Base-by-base conservation (phyloP, 805 yeast genomes). In the Tetrapisispora namnaoensis region DNA sequence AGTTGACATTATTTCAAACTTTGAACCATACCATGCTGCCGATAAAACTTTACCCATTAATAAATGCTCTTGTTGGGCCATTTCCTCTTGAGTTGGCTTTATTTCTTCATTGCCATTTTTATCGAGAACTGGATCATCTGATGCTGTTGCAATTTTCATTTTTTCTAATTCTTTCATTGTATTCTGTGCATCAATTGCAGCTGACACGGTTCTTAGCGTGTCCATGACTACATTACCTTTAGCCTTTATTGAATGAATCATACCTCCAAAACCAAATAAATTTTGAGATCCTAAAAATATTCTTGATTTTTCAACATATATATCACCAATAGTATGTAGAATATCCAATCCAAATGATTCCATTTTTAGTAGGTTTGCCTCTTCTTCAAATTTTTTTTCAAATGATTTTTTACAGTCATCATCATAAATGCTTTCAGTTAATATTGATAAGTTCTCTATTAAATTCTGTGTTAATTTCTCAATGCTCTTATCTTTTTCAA, bases 271-370 rank as follows among this genome's bases (percentile, higher is more conserved):
- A 1, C 86, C 85, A 56, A 79, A 71, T 42, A 78, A 71, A 39
- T 74, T 74, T 56, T 82, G 88, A 9, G 83, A 76, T 55, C 83
- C 83, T 38, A 85, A 64, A 52, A 76, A 82, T 18, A 83, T 77
- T 50, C 75, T 75, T 27, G 80, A 83, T 61, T 84, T 83, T 57
- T 82, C 75, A 51, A 73, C 69, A 61, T 86, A 86, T 2, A 82
- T 77, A 46, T 77, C 74, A 22, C 93, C 95, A 48, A 86, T 76
- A 0, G 86, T 76, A 56, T 86, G 93, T 44, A 86, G 73, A 35
- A 86, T 83, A 59, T 86, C 89, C 32, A 84, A 66, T n/a, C 95
- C 95, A 66, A 86, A 86, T 21, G 91, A 83, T 64, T 86, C 93
- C 79, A 83, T 77, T 57, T 84, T 85, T 54, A 86, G 71, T 28